Evolutionary conservation across 2,329 filamentous ascomycete species (phyloP), one percentile per base, ranked within the genome.

Genomic region (Verticillium isaacii): DNA sequence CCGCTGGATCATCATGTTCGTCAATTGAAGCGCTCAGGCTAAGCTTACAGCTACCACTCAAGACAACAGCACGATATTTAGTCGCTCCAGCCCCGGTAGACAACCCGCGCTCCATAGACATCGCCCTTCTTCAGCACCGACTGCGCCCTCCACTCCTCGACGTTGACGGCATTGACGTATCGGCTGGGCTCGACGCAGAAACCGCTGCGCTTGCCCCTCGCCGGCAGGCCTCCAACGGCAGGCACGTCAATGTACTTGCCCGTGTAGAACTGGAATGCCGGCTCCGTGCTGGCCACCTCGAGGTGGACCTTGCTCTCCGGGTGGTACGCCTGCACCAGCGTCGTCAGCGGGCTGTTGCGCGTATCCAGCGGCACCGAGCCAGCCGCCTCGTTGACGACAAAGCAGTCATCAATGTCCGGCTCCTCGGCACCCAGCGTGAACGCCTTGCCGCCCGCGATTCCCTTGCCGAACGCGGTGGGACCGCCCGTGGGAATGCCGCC

Each of bases 201-300:
- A 0, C 90, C 94, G 55, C 88, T 86, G 57, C 92, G 85, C 4
- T 85, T 72, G 0, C 83, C 85, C 57, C 91, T 84, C 1, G 89
- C 87, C 0, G 89, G 85, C 32, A 85, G 75, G 2, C 81, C 81
- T n/a, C 80, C 82, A 3, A 87, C 80, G 34, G 80, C 89, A 0
- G 91, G 89, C 14, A 96, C 89, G 68, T 95, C 80, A 66, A 96
- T 93, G 71, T 88, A 89, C 71, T 91, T 89, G 66, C 94, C 95
- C 0, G 93, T 96, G 78, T 98, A 98, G 78, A 97, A 96, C 75
- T 98, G 94, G 82, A 97, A 98, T 0, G 92, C 91, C 0, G 95
- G 95, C 80, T 98, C 94, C 0, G 94, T 98, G 79, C 91, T 95
- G 70, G 87, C 81, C 6, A 97, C 89, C 75, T 97, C 91, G 58